Conservation (phyloP, 2,329 filamentous ascomycete species). For the Ophiostoma novo-ulmi region DNA sequence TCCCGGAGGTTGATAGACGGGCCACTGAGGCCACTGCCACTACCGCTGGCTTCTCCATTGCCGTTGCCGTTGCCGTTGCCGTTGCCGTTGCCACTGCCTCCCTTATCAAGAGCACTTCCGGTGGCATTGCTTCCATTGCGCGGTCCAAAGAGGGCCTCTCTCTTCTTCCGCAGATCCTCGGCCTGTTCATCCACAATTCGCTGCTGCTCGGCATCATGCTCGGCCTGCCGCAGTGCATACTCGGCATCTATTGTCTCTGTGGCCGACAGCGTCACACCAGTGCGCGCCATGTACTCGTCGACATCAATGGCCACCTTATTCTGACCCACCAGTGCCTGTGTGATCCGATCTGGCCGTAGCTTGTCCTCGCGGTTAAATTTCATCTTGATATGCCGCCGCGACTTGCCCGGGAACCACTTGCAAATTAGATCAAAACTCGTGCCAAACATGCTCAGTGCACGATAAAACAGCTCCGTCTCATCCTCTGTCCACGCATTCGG, state of each 20-base stretch:
- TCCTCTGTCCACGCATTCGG: constrained; percentile 65
- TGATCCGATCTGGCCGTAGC: constrained; percentile 58
- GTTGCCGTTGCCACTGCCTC: neutral
- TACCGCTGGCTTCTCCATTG: neutral
- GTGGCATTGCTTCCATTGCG: constrained; percentile 32
- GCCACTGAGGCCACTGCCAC: neutral
- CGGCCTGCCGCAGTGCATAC: constrained; percentile 39
- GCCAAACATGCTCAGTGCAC: constrained; percentile 68
- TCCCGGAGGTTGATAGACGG: constrained; percentile 17
- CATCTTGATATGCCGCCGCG: constrained; percentile 68
- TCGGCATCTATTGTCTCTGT: constrained; percentile 54
- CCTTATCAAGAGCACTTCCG: constrained; percentile 21
- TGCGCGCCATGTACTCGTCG: constrained; percentile 54
- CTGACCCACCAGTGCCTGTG: constrained; percentile 56
- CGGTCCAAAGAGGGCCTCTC: constrained; percentile 44
- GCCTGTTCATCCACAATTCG: constrained; percentile 45
- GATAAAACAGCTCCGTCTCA: constrained; percentile 71
- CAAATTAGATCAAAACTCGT: constrained; percentile 79
- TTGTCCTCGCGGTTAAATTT: constrained; percentile 80
- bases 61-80: neutral
- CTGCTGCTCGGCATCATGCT: constrained; percentile 44
- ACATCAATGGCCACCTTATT: constrained; percentile 55
- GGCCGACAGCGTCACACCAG: constrained; percentile 49
- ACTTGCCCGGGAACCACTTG: constrained; percentile 67
- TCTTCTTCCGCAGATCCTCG: constrained; percentile 45